Evolutionary conservation across 1,284 basidiomycete genomes (phyloP), one percentile per base, ranked within the genome.

Genomic region (Apiotrichum akiyoshidainum): DNA sequence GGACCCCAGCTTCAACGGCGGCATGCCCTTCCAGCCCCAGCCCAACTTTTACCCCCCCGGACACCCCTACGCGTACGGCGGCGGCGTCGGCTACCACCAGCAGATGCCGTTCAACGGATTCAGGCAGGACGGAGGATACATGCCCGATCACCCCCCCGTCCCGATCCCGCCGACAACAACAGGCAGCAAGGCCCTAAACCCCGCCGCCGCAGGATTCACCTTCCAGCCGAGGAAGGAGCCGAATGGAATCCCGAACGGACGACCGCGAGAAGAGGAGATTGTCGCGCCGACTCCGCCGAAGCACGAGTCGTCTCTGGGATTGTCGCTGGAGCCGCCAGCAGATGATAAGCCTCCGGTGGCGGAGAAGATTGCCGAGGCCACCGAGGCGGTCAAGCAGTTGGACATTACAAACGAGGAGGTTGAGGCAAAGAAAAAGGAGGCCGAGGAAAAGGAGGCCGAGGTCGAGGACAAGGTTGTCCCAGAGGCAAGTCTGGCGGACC

Each of bases 31-130:
- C 44, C 52, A 57, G 17, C 60, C 52, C 16, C 56, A 61, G 40
- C 48, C n/a, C 26, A 46, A 59, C 12, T 65, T 55, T 40, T 72
- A 68, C 58, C 73, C 74, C 2, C 67, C 74, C 4, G 63, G 64
- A 41, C 74, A 76, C 54, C 74, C 74, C 0, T 76, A 76, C 54
- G 65, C 69, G 9, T 68, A 70, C 47, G 74, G 73, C n/a, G 70
- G 64, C 9, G 73, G 73, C 19, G 62, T 72, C 11, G 74, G 74
- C 1, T 75, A 71, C 50, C 61, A 52, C 50, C 61, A 58, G 56
- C 52, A 49, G 34, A 57, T 58, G 60, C 58, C 54, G 2, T 61
- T 41, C 40, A 40, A 44, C 39, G 60, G 56, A 22, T 64, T 52
- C 50, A 39, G 59, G 51, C 52, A 44, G 49, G 59, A 58, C 45